phyloP scores from a whole-genome alignment of 2,329 filamentous ascomycete species.

The Ophiosphaerella herpotricha region DNA sequence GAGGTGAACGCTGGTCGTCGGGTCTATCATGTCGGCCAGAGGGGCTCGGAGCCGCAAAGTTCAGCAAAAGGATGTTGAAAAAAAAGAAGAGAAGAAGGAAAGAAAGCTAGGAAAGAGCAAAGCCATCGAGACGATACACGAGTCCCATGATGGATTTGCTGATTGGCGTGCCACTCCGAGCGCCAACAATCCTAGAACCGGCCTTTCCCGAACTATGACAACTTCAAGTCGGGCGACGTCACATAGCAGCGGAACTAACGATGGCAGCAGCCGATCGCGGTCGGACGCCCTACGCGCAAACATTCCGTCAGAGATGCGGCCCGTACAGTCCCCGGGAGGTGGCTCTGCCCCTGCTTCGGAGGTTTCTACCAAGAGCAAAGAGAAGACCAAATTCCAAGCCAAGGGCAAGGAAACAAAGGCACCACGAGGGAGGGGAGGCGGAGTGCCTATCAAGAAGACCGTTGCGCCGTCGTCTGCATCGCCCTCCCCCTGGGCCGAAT shows the following conservation, averaged over 20 bases:
- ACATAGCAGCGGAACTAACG: constrained; percentile 34
- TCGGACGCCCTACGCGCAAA: constrained; percentile 30
- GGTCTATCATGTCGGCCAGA: constrained; percentile 44
- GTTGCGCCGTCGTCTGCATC: constrained; percentile 17
- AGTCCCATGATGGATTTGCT: constrained; percentile 33
- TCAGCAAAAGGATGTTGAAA: constrained; percentile 47
- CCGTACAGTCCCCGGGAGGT: constrained; percentile 26
- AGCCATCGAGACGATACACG: constrained; percentile 25
- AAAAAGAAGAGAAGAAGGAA: constrained; percentile 47
- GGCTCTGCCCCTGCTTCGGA: constrained; percentile 34
- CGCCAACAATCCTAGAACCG: constrained; percentile 19
- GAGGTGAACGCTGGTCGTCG: background rate
- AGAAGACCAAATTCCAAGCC: constrained; percentile 39
- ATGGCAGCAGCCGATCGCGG: constrained; percentile 19
- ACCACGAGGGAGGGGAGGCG: constrained; percentile 46
- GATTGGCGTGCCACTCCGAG: constrained; percentile 34
- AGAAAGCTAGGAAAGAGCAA: constrained; percentile 42
- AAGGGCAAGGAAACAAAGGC: constrained; percentile 47
- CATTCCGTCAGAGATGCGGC: constrained; percentile 23
- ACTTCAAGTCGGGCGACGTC: constrained; percentile 37
- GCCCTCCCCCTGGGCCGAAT: constrained; percentile 29
- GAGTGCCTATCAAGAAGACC: constrained; percentile 42
- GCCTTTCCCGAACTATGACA: constrained; percentile 33
- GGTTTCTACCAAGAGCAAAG: constrained; percentile 33
- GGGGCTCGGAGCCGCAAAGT: constrained; percentile 48